Conservation (phyloP, 768 basidiomycete species). For the Podaxis rugospora region DNA sequence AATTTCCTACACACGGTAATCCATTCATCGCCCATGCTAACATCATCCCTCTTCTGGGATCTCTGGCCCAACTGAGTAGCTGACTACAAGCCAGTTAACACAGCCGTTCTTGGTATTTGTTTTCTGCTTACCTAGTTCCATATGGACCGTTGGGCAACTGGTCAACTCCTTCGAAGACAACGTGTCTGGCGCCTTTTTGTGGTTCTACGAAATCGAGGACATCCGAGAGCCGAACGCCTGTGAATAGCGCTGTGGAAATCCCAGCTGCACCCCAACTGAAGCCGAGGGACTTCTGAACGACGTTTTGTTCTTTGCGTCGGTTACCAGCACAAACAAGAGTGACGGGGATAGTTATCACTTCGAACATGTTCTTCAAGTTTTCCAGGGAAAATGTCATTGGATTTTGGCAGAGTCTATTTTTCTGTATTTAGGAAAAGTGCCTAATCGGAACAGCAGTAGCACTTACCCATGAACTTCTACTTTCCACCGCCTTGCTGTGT, state of each 20-base stretch:
- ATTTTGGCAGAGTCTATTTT: conserved; percentile 26
- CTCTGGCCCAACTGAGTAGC: conserved; percentile 39
- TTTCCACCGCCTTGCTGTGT: conserved; percentile 36
- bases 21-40: conserved; percentile 59
- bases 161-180: conserved; percentile 59
- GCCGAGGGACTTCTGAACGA: conserved; percentile 50
- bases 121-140: conserved; percentile 35
- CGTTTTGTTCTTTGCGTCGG: conserved; percentile 62
- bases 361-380: conserved; percentile 42
- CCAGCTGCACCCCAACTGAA: conserved; percentile 53
- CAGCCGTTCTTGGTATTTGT: neutral
- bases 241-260: conserved; percentile 52
- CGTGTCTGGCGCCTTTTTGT: conserved; percentile 35
- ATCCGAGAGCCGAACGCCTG: conserved; percentile 55
- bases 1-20: conserved; percentile 23
- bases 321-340: conserved; percentile 66
- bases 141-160: conserved; percentile 55
- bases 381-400: conserved; percentile 34
- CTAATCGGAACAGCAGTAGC: neutral
- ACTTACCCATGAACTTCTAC: conserved; percentile 37
- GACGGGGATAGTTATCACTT: conserved; percentile 52
- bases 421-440: neutral
- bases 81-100: conserved; percentile 22
- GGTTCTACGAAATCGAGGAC: conserved; percentile 45
- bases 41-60: conserved; percentile 46